Conservation (phyloP, 768 basidiomycete species). For the Podaxis carcinomalis region DNA sequence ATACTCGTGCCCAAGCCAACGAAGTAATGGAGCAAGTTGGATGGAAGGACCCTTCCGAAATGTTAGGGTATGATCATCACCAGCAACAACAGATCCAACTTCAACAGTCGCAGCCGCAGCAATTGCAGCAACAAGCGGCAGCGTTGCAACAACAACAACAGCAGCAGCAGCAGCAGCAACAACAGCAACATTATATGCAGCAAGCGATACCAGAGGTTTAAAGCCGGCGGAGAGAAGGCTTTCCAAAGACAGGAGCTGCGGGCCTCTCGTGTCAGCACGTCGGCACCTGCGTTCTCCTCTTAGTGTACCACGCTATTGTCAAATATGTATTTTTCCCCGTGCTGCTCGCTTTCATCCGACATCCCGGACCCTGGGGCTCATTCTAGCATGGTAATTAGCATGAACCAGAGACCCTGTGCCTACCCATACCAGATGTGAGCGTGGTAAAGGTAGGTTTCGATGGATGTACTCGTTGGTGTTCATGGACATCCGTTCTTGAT, state of each 20-base stretch:
- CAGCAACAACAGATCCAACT: conserved; percentile 1
- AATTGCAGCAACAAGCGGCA: not conserved
- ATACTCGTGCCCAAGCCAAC: not conserved
- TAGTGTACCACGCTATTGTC: not conserved
- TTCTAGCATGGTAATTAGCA: not conserved
- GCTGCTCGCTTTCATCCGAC: not conserved
- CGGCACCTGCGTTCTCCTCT: too few relatives aligned
- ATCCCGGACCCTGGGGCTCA: not conserved
- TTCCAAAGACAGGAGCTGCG: too few relatives aligned
- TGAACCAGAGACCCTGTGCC: not conserved
- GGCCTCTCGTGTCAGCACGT: too few relatives aligned
- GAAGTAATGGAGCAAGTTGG: not conserved
- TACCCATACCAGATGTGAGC: not conserved
- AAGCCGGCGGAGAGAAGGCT: not conserved
- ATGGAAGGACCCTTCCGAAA: not conserved
- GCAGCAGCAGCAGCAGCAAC: not conserved
- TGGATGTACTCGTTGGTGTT: not conserved
- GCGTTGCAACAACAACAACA: not conserved
- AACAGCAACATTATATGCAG: not conserved
- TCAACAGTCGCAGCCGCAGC: conserved; percentile 2
- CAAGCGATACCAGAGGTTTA: not conserved
- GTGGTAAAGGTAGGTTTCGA: not conserved
- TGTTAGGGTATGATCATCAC: not conserved
- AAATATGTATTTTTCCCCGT: not conserved
- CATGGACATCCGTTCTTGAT: not conserved